A percentile compares a stretch with the other conserved stretches of the same genome.
Evolutionary conservation across 73 alveolate genomes (phyloP).

Genomic region (Paramecium biaurelia): DNA sequence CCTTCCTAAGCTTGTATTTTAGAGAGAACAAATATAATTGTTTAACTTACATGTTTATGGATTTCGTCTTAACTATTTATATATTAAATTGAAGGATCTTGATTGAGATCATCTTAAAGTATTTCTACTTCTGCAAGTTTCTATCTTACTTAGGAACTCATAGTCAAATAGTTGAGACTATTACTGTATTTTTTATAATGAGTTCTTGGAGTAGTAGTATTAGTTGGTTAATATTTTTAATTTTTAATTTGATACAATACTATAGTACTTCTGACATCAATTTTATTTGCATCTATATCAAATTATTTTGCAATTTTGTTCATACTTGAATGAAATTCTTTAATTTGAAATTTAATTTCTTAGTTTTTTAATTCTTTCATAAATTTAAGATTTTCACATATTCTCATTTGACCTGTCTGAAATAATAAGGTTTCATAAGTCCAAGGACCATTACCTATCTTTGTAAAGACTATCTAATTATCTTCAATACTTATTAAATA

Average conservation of each 20-base stretch:
- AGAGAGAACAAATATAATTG: neutral
- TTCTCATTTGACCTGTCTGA: neutral
- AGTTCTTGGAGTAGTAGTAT: neutral
- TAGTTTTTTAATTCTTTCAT: neutral
- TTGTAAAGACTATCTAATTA: neutral
- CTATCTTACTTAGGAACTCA: neutral
- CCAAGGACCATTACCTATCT: constrained; percentile 41
- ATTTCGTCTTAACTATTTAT: neutral
- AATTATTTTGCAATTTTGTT: neutral
- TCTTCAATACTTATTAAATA: constrained; percentile 20
- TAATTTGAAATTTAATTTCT: neutral
- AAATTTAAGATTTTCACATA: constrained; percentile 25
- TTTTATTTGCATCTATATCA: neutral
- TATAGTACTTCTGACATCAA: neutral
- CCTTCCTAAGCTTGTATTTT: neutral
- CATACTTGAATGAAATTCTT: neutral
- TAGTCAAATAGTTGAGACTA: neutral
- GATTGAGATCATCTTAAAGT: neutral
- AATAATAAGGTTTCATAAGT: neutral
- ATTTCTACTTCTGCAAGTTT: neutral
- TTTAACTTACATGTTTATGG: neutral
- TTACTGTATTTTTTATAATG: neutral
- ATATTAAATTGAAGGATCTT: neutral
- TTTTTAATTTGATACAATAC: neutral
- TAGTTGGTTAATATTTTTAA: neutral